Base-by-base conservation (phyloP, 2,329 filamentous ascomycete species). In the Apiospora sp. region DNA sequence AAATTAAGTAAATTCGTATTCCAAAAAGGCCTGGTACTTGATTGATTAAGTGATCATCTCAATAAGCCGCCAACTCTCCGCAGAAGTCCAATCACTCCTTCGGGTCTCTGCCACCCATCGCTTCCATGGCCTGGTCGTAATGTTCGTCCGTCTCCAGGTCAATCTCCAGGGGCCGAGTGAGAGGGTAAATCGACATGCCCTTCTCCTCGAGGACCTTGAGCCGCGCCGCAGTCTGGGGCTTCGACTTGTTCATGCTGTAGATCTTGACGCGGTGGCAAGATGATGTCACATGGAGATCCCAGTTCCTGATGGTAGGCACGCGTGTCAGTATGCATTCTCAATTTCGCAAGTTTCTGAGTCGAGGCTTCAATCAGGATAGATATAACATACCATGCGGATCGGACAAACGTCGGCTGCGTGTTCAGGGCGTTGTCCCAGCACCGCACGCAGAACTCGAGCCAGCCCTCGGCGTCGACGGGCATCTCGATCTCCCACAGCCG, bases 271-370 rank as follows among this genome's bases (percentile, higher is more conserved):
- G 84, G 74, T 92, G 91, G 72, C 88, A 90, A 0, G 86, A 89
- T 8, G 86, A 88, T 0, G 90, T 92, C 4, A 92, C 90, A 76
- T 92, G 91, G 27, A 92, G 80, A 22, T 88, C 90, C 89, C 90
- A 92, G 76, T 92, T 92, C 87, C 85, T 73, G 43, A 30, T 22
- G 22, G 27, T 3, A 41, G 24, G 51, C n/a, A 13, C n/a, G 27
- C 16, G 37, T 7, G 12, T 27, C n/a, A 70, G n/a, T 44, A n/a
- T 30, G 34, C 16, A 24, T 46, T 41, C 14, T 22, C 24, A 6
- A 43, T 54, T 48, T 48, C 37, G 37, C 1, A 5, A 10, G 37
- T 22, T 22, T 22, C 3, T 2, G 16, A 5, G 7, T 4, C 16
- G 19, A 8, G 4, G 7, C 16, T 22, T 22, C 16, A 22, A 48